Percentiles rank a stretch among this genome's conserved stretches.
Evolutionary conservation across 306 rosid species (phyloP).

Genomic region (Ceratonia siliqua): DNA sequence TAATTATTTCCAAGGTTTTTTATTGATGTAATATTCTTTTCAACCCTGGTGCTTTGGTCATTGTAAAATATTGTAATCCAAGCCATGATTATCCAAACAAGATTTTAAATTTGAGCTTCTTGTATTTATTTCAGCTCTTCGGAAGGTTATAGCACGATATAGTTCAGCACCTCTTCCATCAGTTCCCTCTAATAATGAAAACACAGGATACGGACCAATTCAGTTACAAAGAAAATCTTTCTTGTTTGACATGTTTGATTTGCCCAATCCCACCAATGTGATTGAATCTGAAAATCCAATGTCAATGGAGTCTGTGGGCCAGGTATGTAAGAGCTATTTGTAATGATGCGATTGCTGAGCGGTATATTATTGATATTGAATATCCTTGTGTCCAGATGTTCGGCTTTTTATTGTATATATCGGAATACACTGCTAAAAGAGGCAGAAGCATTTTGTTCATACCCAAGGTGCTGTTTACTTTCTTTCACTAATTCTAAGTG

Average conservation of each 20-base stretch:
- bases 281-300: conserved; percentile 68
- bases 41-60: not conserved
- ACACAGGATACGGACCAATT: conserved; percentile 70
- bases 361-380: conserved; percentile 31
- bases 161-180: conserved; percentile 60
- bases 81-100: conserved; percentile 21
- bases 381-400: conserved; percentile 63
- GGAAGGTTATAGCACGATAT: conserved; percentile 65
- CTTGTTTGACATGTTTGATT: conserved; percentile 60
- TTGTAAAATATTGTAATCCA: conserved; percentile 19
- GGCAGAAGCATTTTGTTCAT: conserved; percentile 54
- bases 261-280: conserved; percentile 43
- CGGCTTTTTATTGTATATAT: conserved; percentile 70
- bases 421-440: conserved; percentile 57
- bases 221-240: conserved; percentile 47
- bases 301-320: conserved; percentile 83
- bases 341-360: conserved; percentile 27
- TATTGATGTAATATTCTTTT: not conserved
- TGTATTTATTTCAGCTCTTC: conserved; percentile 66
- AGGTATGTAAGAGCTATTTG: conserved; percentile 53
- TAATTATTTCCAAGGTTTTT: conserved; percentile 20
- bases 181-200: conserved; percentile 63
- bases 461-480: conserved; percentile 54
- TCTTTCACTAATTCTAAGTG: conserved; percentile 15
- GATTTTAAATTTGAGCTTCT: conserved; percentile 25